A percentile compares a stretch with the other conserved stretches of the same genome.
Evolutionary conservation across 352 stramenopile genomes (phyloP).

Genomic region (Globisporangium uncinulatum): DNA sequence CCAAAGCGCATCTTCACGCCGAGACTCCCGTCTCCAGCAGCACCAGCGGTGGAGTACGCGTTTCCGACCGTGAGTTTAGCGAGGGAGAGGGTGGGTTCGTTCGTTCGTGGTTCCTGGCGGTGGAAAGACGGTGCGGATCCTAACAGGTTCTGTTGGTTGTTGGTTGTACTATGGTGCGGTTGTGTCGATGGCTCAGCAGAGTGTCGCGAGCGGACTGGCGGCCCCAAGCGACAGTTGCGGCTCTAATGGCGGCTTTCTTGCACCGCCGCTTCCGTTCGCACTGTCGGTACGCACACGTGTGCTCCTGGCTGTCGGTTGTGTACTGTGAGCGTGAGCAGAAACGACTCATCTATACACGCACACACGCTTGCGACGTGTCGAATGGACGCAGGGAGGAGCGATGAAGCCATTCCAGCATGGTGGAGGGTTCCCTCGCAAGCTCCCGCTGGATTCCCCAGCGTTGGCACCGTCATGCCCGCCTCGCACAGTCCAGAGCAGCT

Average conservation of each 20-base stretch:
- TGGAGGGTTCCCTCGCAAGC: slow-evolving; percentile 5
- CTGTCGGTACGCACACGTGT: background rate
- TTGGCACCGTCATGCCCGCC: slow-evolving; percentile 2
- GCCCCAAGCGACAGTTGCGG: background rate
- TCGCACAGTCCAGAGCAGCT: background rate
- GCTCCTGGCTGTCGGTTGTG: background rate
- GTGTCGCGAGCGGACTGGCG: background rate
- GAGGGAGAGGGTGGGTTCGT: background rate
- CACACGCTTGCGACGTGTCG: too few relatives aligned
- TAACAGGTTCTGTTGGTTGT: background rate
- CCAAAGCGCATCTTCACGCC: slow-evolving; percentile 6
- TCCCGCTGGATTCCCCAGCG: slow-evolving; percentile 7
- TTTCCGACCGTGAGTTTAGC: slow-evolving; percentile 4
- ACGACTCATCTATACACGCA: background rate
- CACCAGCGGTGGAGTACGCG: background rate
- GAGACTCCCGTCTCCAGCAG: background rate
- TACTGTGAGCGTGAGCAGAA: background rate
- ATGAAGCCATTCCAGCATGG: slow-evolving; percentile 1
- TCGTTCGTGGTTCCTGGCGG: too few relatives aligned
- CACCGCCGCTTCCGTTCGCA: slow-evolving; percentile 1
- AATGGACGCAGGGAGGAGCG: background rate
- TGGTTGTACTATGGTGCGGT: too few relatives aligned
- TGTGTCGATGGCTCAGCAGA: slow-evolving; percentile 1
- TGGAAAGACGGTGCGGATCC: too few relatives aligned
- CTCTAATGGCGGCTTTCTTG: background rate